Conservation (phyloP, 2,329 filamentous ascomycete genomes). For the Cladobotryum protrusum region DNA sequence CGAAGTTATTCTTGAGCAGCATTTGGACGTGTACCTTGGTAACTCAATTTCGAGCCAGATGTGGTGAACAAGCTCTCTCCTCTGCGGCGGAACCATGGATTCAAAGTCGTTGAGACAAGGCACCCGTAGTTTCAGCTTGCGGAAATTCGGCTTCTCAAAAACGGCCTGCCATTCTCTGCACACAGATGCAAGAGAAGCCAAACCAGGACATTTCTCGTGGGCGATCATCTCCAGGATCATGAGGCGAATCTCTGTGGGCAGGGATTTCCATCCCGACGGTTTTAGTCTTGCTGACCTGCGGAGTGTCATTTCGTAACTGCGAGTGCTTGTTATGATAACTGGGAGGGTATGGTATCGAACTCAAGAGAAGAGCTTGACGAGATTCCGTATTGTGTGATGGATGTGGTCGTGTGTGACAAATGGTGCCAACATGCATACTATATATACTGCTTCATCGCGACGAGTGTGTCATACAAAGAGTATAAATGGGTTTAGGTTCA, state of each 20-base stretch:
- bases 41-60: conserved; percentile 26
- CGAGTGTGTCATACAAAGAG: too few relatives aligned
- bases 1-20: conserved; percentile 12
- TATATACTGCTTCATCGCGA: too few relatives aligned
- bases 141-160: conserved; percentile 25
- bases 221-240: conserved; percentile 24
- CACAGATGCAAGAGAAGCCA: conserved; percentile 27
- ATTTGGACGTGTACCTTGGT: conserved; percentile 18
- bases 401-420: too few relatives aligned
- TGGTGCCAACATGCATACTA: too few relatives aligned
- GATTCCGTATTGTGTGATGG: too few relatives aligned
- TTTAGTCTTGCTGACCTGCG: background rate
- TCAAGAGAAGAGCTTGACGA: too few relatives aligned
- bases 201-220: conserved; percentile 24
- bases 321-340: background rate
- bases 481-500: too few relatives aligned
- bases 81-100: conserved; percentile 12
- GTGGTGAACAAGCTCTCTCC: conserved; percentile 20
- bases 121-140: conserved; percentile 19
- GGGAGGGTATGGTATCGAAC: background rate
- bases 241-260: conserved; percentile 26
- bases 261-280: conserved; percentile 12
- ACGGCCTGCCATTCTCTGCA: conserved; percentile 30
- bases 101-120: conserved; percentile 21
- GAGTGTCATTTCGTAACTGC: background rate